Base-by-base conservation (phyloP, 1,284 basidiomycete species). In the Paramarasmius palmivorus region DNA sequence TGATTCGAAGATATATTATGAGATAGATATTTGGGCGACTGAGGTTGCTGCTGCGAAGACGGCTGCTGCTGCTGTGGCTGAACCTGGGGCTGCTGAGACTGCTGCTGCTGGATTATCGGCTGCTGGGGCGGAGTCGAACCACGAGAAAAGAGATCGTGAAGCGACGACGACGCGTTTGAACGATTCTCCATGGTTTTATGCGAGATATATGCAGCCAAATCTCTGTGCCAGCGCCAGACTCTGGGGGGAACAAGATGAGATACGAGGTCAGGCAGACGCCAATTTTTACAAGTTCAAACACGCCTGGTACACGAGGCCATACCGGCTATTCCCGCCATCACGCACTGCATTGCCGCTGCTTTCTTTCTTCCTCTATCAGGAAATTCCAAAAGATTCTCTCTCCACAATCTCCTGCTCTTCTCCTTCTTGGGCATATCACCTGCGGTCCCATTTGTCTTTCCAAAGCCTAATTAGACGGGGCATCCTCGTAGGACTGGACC, bases 131-230 rank as follows among this genome's bases (percentile, higher is more conserved):
- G 83, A 35, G 82, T 78, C 44, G 79, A 76, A 44, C 78, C 80
- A 53, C 82, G 72, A 22, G 82, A 83, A 64, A 86, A 86, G 57
- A 85, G 78, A 62, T 82, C 80, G 64, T 77, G 71, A 44, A 71
- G 58, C 44, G 71, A 51, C 37, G 53, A 58, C 44, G 71, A 51
- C 37, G 53, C 65, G 55, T 68, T 68, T 47, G 67, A 57, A 59
- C 73, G 71, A 60, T 65, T 71, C 56, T 75, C 73, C 69, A 73
- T 75, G 57, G 44, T 26, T 29, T n/a, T n/a, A n/a, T n/a, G n/a
- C n/a, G n/a, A n/a, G n/a, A n/a, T n/a, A n/a, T n/a, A n/a, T n/a
- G n/a, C n/a, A 15, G 25, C 14, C 44, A 32, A 32, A 12, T 6
- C 29, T 32, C 29, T 32, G 29, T 6, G 12, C 7, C 29, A 32